These are phyloP conservation scores for Cyclocybe cylindracea DNA, from an alignment of 768 basidiomycete genomes.

Conservation along the genomic window DNA sequence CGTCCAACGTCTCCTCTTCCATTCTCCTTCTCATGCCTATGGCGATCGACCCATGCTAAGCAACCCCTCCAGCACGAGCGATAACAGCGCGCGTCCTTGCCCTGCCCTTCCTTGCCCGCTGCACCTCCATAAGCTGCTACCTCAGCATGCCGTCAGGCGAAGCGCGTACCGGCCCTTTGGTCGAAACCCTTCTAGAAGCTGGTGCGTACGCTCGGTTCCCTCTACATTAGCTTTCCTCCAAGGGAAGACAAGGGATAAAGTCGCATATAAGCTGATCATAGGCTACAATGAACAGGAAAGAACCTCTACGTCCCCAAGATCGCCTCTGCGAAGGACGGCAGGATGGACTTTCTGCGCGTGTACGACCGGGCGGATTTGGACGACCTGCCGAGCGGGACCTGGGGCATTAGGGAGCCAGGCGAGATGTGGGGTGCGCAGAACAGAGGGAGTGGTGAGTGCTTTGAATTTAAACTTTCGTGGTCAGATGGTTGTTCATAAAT, in stretches of 20 bases:
- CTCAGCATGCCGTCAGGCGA: constrained; percentile 80
- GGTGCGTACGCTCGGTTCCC: constrained; percentile 38
- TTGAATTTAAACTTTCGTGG: background rate
- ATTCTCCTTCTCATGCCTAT: background rate
- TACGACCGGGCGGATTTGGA: constrained; percentile 59
- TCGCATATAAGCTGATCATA: background rate
- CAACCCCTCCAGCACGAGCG: constrained; percentile 37
- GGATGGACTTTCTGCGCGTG: constrained; percentile 70
- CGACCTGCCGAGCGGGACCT: constrained; percentile 57
- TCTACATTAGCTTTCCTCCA: background rate
- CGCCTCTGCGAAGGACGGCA: constrained; percentile 33
- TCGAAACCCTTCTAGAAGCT: constrained; percentile 49
- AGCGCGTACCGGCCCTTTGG: constrained; percentile 56
- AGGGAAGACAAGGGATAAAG: background rate
- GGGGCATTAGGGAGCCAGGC: constrained; percentile 77
- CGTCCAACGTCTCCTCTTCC: background rate
- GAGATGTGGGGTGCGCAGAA: constrained; percentile 38
- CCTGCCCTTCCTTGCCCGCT: constrained; percentile 50
- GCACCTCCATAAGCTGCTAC: constrained; percentile 67
- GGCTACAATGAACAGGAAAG: constrained; percentile 45
- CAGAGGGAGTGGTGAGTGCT: constrained; percentile 54
- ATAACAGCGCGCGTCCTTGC: constrained; percentile 50
- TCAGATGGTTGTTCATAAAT: background rate
- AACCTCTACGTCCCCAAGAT: constrained; percentile 73
- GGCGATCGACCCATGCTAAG: background rate